These are phyloP conservation scores for Mycosarcoma maydis DNA, from an alignment of 1,284 basidiomycete species.

Conservation along the genomic window DNA sequence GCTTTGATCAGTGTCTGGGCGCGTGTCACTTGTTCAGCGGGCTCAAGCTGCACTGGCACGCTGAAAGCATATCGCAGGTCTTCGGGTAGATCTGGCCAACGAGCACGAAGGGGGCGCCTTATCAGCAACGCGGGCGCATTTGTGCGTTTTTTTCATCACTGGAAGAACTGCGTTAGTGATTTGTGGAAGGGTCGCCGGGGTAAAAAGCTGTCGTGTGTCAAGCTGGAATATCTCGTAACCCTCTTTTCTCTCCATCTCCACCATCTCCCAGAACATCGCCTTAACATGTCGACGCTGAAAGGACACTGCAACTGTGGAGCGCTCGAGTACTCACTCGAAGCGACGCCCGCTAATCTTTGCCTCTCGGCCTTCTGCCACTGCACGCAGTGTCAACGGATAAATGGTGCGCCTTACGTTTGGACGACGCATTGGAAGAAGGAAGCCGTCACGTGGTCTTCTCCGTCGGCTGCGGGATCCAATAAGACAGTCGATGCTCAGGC, in stretches of 20 bases:
- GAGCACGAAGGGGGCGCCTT: neutral
- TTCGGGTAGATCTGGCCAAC: too few species aligned
- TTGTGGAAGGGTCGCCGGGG: too few species aligned
- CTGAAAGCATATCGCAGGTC: too few species aligned
- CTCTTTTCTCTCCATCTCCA: neutral
- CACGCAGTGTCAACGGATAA: slow-evolving; percentile 58
- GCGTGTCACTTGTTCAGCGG: too few species aligned
- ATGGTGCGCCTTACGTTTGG: slow-evolving; percentile 58
- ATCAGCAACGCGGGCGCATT: neutral
- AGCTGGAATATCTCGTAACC: neutral
- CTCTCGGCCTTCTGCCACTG: slow-evolving; percentile 58
- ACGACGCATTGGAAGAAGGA: slow-evolving; percentile 55
- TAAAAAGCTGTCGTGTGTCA: slow-evolving; percentile 5
- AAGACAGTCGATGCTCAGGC: slow-evolving; percentile 5
- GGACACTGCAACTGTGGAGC: slow-evolving; percentile 53
- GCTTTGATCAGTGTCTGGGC: too few species aligned
- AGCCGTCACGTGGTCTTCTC: slow-evolving; percentile 50
- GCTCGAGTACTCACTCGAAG: slow-evolving; percentile 33
- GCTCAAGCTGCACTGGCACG: too few species aligned
- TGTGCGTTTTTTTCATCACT: neutral
- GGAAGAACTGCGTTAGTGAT: neutral
- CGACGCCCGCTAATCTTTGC: slow-evolving; percentile 29
- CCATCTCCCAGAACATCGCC: too few species aligned
- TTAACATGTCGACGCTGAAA: slow-evolving; percentile 27
- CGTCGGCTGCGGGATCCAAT: neutral